These are phyloP conservation scores for Theileria parva DNA, from an alignment of 169 alveolate species.

Conservation along the genomic window DNA sequence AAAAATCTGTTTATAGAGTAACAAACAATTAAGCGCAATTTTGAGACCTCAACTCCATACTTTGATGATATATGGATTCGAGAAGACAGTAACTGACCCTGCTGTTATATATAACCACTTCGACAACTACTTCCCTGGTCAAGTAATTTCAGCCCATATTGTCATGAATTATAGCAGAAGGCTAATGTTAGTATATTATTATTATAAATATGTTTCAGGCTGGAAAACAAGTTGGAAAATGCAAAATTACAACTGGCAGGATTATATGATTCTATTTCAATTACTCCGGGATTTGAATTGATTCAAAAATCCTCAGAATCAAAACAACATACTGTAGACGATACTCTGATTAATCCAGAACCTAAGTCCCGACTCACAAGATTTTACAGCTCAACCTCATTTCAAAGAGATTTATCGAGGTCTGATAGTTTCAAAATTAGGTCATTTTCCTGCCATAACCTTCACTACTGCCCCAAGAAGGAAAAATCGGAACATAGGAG, in stretches of 20 bases:
- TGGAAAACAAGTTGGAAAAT: slow-evolving; percentile 43
- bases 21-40: slow-evolving; percentile 54
- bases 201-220: slow-evolving; percentile 18
- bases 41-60: slow-evolving; percentile 70
- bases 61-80: slow-evolving; percentile 54
- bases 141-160: slow-evolving; percentile 50
- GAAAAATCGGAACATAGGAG: background rate
- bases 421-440: background rate
- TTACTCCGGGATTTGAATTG: background rate
- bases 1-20: background rate
- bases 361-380: background rate
- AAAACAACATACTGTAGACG: background rate
- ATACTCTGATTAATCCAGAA: background rate
- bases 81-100: slow-evolving; percentile 54
- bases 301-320: background rate
- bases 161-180: slow-evolving; percentile 54
- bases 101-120: slow-evolving; percentile 35
- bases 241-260: slow-evolving; percentile 28
- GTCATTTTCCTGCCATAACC: slow-evolving; percentile 33
- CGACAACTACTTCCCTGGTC: slow-evolving; percentile 59
- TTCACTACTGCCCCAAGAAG: background rate
- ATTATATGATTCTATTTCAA: slow-evolving; percentile 19
- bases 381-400: background rate
- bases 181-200: slow-evolving; percentile 26
- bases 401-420: background rate